Base-by-base conservation (phyloP, 768 basidiomycete species). In the Grammothele lineata region DNA sequence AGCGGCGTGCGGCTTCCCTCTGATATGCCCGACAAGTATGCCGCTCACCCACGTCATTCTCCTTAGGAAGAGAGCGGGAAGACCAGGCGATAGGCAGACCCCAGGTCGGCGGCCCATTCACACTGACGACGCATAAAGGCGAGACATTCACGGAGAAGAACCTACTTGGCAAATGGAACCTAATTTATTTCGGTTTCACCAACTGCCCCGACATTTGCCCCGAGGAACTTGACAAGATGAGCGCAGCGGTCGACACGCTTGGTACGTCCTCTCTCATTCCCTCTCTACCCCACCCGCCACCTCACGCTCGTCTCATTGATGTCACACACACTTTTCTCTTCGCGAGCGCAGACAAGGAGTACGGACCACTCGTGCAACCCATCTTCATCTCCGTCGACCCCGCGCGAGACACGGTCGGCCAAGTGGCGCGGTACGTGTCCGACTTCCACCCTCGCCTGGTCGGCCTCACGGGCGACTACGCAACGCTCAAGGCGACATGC, bases 191-290 rank as follows among this genome's bases (percentile, higher is more conserved):
- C 67, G 96, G 96, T n/a, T 99, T 98, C 72, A 94, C 95, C 24
- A 95, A 99, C 66, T 99, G 96, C 67, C 95, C 96, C 5, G 96
- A 99, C 66, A 97, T 99, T 44, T 99, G 96, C 62, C 96, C 96
- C 1, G 90, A 94, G 45, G 95, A 98, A 68, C 75, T 99, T 23
- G 96, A 99, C 72, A 98, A 98, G 72, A 81, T 97, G 70, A 82
- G 87, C 11, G 73, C 68, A 0, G 83, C 93, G 15, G 73, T 98
- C 35, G 74, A 85, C 25, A 66, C 73, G 39, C 71, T 91, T 44
- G 85, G 92, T 91, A 54, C 51, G 87, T 64, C 22, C 35, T 18
- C 18, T 36, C n/a, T n/a, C 35, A 8, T 27, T 15, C 25, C 35
- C 10, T 27, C 3, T 38, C 26, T 32, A 39, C 43, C 43, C 41